Evolutionary conservation across 1,284 basidiomycete genomes (phyloP).

Genomic region (Mycosarcoma maydis): DNA sequence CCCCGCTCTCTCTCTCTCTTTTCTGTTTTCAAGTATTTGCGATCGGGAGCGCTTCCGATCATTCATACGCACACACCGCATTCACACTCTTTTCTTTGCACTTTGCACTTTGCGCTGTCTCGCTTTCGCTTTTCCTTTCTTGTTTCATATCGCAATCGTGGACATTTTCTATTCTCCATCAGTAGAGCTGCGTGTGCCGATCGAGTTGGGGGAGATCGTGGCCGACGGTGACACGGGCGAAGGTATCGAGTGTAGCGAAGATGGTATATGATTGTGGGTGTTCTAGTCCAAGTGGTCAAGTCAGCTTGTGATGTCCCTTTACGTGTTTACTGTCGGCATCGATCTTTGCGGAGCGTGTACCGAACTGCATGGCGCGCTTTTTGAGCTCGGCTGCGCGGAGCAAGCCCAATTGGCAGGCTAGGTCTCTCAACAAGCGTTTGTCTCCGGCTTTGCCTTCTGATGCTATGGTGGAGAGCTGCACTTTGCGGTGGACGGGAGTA

Average conservation of each 20-base stretch:
- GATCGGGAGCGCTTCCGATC: too few relatives aligned
- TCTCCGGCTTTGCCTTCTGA: slow-evolving; percentile 75
- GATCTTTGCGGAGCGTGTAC: slow-evolving; percentile 88
- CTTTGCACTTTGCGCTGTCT: too few relatives aligned
- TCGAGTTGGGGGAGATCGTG: too few relatives aligned
- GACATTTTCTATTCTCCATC: slow-evolving; percentile 6
- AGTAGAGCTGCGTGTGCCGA: too few relatives aligned
- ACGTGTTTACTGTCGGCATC: slow-evolving; percentile 69
- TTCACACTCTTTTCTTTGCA: background rate
- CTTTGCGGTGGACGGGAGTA: slow-evolving; percentile 81
- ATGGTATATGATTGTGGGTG: too few relatives aligned
- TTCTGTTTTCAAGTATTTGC: too few relatives aligned
- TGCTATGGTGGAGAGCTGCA: slow-evolving; percentile 70
- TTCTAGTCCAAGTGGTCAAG: too few relatives aligned
- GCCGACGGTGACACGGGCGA: too few relatives aligned
- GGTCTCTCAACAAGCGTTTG: slow-evolving; percentile 79
- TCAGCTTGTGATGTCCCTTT: slow-evolving; percentile 64
- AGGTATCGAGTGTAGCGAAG: too few relatives aligned
- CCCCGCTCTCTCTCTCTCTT: too few relatives aligned
- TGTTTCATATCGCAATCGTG: slow-evolving; percentile 1
- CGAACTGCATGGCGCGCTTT: slow-evolving; percentile 98
- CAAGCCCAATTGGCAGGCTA: slow-evolving; percentile 44
- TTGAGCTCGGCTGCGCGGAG: slow-evolving; percentile 74
- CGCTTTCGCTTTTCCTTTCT: background rate
- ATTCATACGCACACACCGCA: too few relatives aligned